Evolutionary conservation across 371 early-diverging fungal genomes (phyloP), one percentile per base, ranked within the genome.

Genomic region (Lichtheimia ornata): DNA sequence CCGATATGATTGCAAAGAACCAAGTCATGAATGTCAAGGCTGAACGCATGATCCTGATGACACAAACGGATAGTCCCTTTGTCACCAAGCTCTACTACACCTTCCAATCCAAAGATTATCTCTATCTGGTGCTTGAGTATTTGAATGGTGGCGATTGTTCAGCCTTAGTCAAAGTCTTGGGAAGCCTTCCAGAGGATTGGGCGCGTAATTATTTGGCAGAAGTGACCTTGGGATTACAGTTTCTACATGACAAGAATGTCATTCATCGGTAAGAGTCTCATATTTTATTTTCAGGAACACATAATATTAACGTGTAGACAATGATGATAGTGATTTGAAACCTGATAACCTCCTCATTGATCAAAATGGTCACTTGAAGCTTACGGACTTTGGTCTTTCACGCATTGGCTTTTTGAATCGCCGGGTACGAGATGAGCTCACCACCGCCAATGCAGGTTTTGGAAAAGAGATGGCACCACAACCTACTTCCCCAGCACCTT

Each of bases 81-180:
- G 95, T 99, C 1, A 95, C 95, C 42, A 93, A 92, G 53, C 83
- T 98, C 9, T 94, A 91, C 69, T 97, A 89, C 70, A 88, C 94
- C 2, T 98, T 98, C 73, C 96, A 98, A 61, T 93, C 90, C 55
- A 87, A 88, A 45, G 93, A 96, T 42, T 91, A 93, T 67, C 75
- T 98, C 42, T 98, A 94, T 63, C 75, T 97, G 28, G 97, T 97
- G 1, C 89, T 98, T 89, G 97, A 97, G 67, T 98, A 97, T 69
- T 72, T 97, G 53, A 95, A 94, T 67, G 98, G 98, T 25, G 98
- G 98, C 2, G 98, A 98, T 70, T 94, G 95, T 56, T 94, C 94
- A 12, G 89, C 97, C 0, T 73, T 98, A 24, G 79, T 97, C 60
- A 96, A 97, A 72, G 86, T 85, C 0, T 77, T 96, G 17, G 94